Evolutionary conservation across 2,329 filamentous ascomycete species (phyloP), one percentile per base, ranked within the genome.

Genomic region (Exophiala bonariae): DNA sequence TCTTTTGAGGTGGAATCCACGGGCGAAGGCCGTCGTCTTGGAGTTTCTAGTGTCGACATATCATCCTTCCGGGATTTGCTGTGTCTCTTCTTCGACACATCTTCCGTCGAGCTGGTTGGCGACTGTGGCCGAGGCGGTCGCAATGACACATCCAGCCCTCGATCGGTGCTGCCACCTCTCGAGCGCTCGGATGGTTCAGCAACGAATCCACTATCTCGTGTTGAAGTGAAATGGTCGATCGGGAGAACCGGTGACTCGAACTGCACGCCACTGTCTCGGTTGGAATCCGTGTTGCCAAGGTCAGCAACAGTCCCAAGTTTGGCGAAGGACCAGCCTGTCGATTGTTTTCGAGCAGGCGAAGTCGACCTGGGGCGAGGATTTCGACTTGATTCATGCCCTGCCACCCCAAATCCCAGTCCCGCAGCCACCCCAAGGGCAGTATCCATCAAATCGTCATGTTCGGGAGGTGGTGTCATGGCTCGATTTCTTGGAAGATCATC

Each of bases 221-320:
- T 42, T 45, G 46, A 41, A 19, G 44, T 16, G 28, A 47, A 53
- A 2, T 41, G 48, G 9, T 62, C 59, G 31, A 54, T 53, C 34
- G 63, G 54, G 22, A 68, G 50, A 28, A 67, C 58, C 32, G 70
- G 68, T 41, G 74, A 71, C 57, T 75, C 73, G 50, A 64, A 65
- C 52, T 71, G 66, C 51, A 73, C 65, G 53, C 66, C 73, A 54
- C 68, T 72, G 49, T 76, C 73, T 50, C 73, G 69, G 61, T 70
- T 56, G n/a, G 36, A 20, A 9, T 49, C 50, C 33, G 36, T 16
- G 23, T 34, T 14, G 26, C 32, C 22, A 31, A 45, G n/a, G 5
- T 40, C 28, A 8, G 28, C 36, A 19, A 26, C 33, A 9, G 44
- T 30, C 31, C 39, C 44, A 37, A 50, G 44, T 33, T 53, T 55